Evolutionary conservation across 2,329 filamentous ascomycete species (phyloP), one percentile per base, ranked within the genome.

Genomic region (Fusarium haematococcum): DNA sequence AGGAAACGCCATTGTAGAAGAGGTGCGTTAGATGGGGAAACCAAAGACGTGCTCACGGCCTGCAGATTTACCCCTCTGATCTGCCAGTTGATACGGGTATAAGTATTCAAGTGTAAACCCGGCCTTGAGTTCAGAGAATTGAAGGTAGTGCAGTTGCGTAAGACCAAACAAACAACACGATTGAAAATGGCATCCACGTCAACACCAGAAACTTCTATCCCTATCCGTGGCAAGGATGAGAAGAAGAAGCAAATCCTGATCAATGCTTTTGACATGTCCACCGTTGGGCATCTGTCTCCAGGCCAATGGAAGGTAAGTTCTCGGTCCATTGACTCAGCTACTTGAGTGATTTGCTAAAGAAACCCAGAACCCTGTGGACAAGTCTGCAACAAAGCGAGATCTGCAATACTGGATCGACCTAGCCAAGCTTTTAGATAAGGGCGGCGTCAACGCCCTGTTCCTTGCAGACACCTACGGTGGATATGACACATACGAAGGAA

Each of bases 231-330:
- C 25, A 62, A 62, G 4, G 62, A 58, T 35, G 41, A 59, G 25
- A 16, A 18, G 6, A 78, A 74, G 68, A 77, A 74, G 57, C 70
- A 76, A 25, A 91, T 92, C 16, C 78, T 92, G 7, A 83, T 92
- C 56, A 92, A 92, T 82, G 90, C 90, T 4, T 92, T 92, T 73
- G 90, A 92, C 68, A 92, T 92, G 90, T 90, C 86, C 3, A 91
- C 90, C 0, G 86, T 92, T 7, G 90, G 90, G 3, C 91, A 93
- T 78, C 78, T 93, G 37, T 90, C 89, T 0, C 90, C 90, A 1
- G 91, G 91, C 1, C 91, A 92, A 81, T 93, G 91, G 91, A 92
- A 91, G 83, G 89, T 89, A 59, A 25, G 56, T 37, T 18, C 1
- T 30, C 13, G 4, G 7, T 2, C 14, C 10, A 4, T 57, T 0